These are phyloP conservation scores for Pythium vanterpoolii DNA, from an alignment of 352 stramenopile species.

Conservation along the genomic window DNA sequence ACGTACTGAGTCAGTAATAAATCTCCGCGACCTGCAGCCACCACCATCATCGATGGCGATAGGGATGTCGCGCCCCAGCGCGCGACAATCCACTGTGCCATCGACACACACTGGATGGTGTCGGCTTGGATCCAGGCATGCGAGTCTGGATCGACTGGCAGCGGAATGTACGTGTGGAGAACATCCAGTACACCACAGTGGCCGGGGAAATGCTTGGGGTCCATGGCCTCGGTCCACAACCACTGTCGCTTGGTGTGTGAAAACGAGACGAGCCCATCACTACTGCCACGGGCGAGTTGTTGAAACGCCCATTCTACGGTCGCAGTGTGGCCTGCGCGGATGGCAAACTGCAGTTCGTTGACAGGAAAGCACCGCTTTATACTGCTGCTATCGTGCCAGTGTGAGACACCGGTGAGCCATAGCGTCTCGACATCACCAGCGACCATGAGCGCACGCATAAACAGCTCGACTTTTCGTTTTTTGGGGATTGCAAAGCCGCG, in stretches of 20 bases:
- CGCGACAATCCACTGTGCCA: neutral
- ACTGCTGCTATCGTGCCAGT: too few relatives aligned
- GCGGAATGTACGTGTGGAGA: neutral
- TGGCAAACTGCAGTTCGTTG: neutral
- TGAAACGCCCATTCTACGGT: neutral
- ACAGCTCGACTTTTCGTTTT: neutral
- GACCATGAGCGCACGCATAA: too few relatives aligned
- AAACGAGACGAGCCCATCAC: neutral
- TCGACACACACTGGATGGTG: neutral
- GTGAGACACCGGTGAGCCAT: too few relatives aligned
- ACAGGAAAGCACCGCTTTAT: neutral
- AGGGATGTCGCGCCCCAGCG: neutral
- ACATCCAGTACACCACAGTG: constrained; percentile 3
- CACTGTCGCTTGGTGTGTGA: neutral
- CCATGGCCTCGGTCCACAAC: neutral
- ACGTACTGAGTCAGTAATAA: neutral
- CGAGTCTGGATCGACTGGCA: neutral
- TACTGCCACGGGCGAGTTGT: too few relatives aligned
- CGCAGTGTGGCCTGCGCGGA: neutral
- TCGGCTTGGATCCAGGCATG: neutral
- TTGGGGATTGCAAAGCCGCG: neutral
- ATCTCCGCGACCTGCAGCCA: neutral
- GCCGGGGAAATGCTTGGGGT: neutral
- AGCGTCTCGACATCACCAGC: too few relatives aligned
- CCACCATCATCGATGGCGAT: neutral